Evolutionary conservation across 805 yeast species (phyloP).

Genomic region (Myxozyma neglecta): DNA sequence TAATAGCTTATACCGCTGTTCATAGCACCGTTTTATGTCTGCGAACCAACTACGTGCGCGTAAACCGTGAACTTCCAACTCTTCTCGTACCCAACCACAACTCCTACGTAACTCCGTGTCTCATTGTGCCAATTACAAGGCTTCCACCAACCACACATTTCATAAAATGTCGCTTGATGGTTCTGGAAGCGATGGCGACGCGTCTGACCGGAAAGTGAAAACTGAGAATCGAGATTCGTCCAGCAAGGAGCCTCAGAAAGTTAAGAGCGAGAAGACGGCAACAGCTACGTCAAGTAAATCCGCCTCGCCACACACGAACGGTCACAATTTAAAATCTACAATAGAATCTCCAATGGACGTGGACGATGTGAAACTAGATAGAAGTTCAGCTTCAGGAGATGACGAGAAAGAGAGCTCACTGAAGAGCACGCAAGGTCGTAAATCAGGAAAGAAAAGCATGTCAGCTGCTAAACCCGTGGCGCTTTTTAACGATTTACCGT

Average conservation of each 20-base stretch:
- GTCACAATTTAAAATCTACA: not conserved
- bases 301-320: not conserved
- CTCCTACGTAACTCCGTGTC: too few species aligned
- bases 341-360: constrained; percentile 1
- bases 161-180: not conserved
- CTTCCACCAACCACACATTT: not conserved
- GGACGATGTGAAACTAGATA: not conserved
- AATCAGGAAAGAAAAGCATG: constrained; percentile 2
- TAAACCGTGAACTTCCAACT: too few species aligned
- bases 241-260: not conserved
- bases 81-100: too few species aligned
- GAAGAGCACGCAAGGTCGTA: not conserved
- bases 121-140: not conserved
- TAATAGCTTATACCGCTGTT: too few species aligned
- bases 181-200: not conserved
- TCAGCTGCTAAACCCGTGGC: constrained; percentile 5
- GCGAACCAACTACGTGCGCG: too few species aligned
- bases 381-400: not conserved
- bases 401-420: not conserved
- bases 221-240: not conserved
- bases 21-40: too few species aligned
- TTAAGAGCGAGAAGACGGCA: not conserved
- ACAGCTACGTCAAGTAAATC: not conserved
- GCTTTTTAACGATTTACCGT: constrained; percentile 40
- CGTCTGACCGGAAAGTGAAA: not conserved